phyloP scores from a whole-genome alignment of 176 grass and related monocot species.

The Elaeis guineensis region DNA sequence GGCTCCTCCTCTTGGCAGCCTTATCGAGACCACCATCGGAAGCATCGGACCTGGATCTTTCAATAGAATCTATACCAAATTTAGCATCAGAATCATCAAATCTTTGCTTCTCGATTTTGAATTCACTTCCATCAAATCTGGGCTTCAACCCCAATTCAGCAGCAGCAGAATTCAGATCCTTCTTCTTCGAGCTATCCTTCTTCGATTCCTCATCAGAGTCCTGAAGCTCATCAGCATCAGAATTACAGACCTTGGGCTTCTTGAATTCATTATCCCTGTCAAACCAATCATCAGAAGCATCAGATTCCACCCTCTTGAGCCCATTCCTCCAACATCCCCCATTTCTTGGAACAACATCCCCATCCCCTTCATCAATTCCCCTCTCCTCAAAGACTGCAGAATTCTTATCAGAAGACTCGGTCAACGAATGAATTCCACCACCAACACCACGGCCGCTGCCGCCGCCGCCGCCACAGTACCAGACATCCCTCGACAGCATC shows the following conservation, averaged over 20 bases:
- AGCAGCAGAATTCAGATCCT: not conserved
- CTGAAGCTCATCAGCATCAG: conserved; percentile 3
- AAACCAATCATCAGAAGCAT: not conserved
- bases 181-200: not conserved
- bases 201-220: not conserved
- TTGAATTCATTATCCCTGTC: not conserved
- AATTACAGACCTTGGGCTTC: not conserved
- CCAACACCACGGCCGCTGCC: not conserved
- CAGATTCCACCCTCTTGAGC: not conserved
- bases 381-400: not conserved
- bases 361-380: not conserved
- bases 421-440: too few species aligned
- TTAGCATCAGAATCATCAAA: not conserved
- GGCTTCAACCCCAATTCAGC: not conserved
- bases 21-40: not conserved
- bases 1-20: conserved; percentile 12
- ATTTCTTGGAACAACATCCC: not conserved
- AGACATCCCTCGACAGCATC: conserved; percentile 43
- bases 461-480: not conserved
- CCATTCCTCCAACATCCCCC: not conserved
- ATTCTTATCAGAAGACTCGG: conserved; percentile 6
- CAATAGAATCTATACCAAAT: not conserved
- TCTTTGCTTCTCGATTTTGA: not conserved
- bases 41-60: conserved; percentile 11
- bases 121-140: not conserved